Conservation (phyloP, 1,284 basidiomycete genomes). For the Sanghuangporus weigelae region DNA sequence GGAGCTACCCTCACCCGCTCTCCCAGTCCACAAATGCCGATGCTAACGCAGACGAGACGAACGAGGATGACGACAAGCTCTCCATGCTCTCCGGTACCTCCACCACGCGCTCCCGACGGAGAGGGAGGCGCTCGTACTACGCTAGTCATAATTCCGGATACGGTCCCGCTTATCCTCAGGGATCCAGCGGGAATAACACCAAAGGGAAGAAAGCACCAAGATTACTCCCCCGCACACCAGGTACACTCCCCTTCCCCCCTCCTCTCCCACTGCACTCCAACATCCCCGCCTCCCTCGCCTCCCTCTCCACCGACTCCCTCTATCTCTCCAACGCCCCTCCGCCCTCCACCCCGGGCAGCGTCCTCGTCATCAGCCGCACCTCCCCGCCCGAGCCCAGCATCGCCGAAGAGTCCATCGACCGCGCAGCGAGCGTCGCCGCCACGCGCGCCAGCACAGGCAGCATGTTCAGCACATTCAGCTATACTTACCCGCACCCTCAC, state of each 20-base stretch:
- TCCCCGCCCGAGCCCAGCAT: conserved; percentile 11
- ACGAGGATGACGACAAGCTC: conserved; percentile 6
- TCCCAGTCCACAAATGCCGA: not conserved
- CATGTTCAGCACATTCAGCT: conserved; percentile 12
- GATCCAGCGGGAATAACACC: not conserved
- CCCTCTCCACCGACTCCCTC: not conserved
- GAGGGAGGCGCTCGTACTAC: not conserved
- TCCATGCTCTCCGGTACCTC: conserved; percentile 11
- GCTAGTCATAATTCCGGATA: not conserved
- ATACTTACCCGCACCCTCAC: conserved; percentile 13
- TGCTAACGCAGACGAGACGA: not conserved
- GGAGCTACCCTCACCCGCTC: conserved; percentile 1
- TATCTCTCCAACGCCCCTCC: not conserved
- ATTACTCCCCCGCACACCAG: conserved; percentile 1
- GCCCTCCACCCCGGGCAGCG: conserved; percentile 1
- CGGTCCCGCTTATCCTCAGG: not conserved
- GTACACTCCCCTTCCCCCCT: not conserved
- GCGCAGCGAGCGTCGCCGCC: conserved; percentile 17
- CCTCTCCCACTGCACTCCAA: not conserved
- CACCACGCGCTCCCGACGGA: not conserved
- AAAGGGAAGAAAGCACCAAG: not conserved
- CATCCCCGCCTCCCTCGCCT: not conserved
- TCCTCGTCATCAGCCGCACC: conserved; percentile 10
- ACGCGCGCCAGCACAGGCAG: conserved; percentile 17
- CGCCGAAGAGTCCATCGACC: conserved; percentile 8